A percentile compares a stretch with the other conserved stretches of the same genome.
These are phyloP conservation scores for Chalaropsis thielavioides DNA, from an alignment of 2,329 filamentous ascomycete genomes.

Conservation along the genomic window DNA sequence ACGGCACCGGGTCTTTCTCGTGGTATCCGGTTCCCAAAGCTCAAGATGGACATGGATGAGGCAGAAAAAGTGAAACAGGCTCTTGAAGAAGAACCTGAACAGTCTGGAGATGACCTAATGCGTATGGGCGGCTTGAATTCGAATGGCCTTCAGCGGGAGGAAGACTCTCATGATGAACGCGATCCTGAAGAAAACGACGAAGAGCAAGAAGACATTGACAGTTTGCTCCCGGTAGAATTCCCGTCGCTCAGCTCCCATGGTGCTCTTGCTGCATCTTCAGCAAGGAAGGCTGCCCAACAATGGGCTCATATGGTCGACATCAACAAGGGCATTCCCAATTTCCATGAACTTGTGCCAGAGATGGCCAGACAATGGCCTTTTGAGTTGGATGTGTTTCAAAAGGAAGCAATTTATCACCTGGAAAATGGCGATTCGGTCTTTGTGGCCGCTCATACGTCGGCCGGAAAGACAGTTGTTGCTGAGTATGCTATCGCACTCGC, in stretches of 20 bases:
- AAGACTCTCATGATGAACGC: neutral
- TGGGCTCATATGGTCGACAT: slow-evolving; percentile 99
- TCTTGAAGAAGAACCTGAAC: slow-evolving; percentile 34
- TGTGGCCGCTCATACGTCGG: slow-evolving; percentile 92
- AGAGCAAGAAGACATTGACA: slow-evolving; percentile 52
- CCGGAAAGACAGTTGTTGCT: slow-evolving; percentile 93
- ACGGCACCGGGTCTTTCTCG: slow-evolving; percentile 68
- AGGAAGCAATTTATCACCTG: slow-evolving; percentile 94
- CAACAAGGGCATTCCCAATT: slow-evolving; percentile 85
- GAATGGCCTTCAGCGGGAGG: neutral
- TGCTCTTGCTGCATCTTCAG: slow-evolving; percentile 54
- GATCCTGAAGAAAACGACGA: slow-evolving; percentile 20
- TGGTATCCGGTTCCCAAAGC: slow-evolving; percentile 57
- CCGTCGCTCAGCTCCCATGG: slow-evolving; percentile 76
- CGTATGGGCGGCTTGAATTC: neutral
- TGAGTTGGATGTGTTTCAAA: slow-evolving; percentile 94
- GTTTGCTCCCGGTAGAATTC: slow-evolving; percentile 80
- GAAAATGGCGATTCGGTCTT: slow-evolving; percentile 96
- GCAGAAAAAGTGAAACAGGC: slow-evolving; percentile 36
- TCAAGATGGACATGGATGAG: slow-evolving; percentile 50
- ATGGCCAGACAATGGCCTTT: slow-evolving; percentile 97
- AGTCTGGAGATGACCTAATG: slow-evolving; percentile 20
- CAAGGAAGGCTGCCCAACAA: slow-evolving; percentile 64
- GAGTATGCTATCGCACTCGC: slow-evolving; percentile 95
- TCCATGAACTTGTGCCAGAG: slow-evolving; percentile 80